Evolutionary conservation across 495 filamentous ascomycete genomes (phyloP).

Genomic region (Tuber magnatum): DNA sequence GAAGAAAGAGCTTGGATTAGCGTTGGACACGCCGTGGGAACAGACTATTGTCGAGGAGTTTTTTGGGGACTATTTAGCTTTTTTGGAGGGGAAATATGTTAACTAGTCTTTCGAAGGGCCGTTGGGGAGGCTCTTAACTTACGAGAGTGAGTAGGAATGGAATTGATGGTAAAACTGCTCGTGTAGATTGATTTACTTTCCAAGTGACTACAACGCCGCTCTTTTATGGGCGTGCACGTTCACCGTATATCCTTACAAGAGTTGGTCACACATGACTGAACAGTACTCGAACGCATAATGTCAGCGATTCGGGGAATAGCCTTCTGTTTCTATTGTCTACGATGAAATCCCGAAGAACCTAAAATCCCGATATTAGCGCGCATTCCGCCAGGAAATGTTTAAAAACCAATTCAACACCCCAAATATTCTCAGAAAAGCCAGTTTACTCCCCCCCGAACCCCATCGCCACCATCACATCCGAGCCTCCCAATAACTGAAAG

Average conservation of each 20-base stretch:
- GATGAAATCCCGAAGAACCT: not conserved
- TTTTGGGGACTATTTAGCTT: constrained; percentile 5
- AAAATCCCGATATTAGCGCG: not conserved
- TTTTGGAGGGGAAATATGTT: constrained; percentile 3
- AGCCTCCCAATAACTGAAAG: not conserved
- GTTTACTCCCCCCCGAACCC: constrained; percentile 1
- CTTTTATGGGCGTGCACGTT: too few species aligned
- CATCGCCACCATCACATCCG: not conserved
- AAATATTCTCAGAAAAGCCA: not conserved
- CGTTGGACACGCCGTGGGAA: constrained; percentile 15
- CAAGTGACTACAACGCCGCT: too few species aligned
- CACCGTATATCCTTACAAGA: too few species aligned
- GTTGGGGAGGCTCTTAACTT: too few species aligned
- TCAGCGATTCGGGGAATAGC: too few species aligned
- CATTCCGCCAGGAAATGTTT: not conserved
- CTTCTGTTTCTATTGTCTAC: not conserved
- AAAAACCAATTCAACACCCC: not conserved
- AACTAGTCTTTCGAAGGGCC: too few species aligned
- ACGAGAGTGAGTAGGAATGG: too few species aligned
- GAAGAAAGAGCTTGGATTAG: constrained; percentile 10
- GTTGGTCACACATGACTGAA: too few species aligned
- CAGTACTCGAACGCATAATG: too few species aligned
- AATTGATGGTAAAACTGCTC: too few species aligned
- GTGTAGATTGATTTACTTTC: too few species aligned
- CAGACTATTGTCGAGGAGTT: constrained; percentile 13